Conservation (phyloP, 371 early-diverging fungal genomes). For the Haplosporangium sp. region DNA sequence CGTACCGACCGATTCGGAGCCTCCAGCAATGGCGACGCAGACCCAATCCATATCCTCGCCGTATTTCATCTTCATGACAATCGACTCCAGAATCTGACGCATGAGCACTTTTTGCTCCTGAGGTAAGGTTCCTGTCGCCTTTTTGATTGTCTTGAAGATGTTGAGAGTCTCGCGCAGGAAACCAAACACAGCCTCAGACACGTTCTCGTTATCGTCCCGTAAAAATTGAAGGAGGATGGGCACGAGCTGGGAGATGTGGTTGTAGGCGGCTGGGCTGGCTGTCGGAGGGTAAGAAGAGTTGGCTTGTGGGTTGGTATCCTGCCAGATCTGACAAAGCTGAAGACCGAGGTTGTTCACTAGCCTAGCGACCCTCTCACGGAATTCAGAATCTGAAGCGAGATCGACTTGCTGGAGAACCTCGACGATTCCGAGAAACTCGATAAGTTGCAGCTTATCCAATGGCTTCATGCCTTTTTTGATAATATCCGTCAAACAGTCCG, state of each 20-base stretch:
- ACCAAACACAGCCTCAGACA: conserved; percentile 78
- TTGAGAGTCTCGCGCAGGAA: conserved; percentile 77
- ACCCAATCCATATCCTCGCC: conserved; percentile 85
- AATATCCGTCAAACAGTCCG: conserved; percentile 86
- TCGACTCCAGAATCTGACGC: conserved; percentile 74
- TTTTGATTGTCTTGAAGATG: conserved; percentile 66
- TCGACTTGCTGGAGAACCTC: conserved; percentile 65
- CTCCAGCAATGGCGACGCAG: conserved; percentile 56
- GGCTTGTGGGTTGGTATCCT: conserved; percentile 59
- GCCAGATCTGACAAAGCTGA: conserved; percentile 85
- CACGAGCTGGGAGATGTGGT: conserved; percentile 49
- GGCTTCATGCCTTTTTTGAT: conserved; percentile 94
- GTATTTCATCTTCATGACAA: conserved; percentile 91
- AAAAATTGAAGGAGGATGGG: conserved; percentile 52
- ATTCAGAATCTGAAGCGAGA: conserved; percentile 70
- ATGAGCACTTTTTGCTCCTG: conserved; percentile 78
- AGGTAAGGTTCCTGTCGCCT: conserved; percentile 66
- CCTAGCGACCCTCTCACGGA: conserved; percentile 85
- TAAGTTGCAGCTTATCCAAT: conserved; percentile 85
- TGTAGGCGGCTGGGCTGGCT: conserved; percentile 58
- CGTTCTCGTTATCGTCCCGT: conserved; percentile 85
- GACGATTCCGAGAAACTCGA: conserved; percentile 81
- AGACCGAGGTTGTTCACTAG: conserved; percentile 85
- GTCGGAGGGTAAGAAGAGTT: conserved; percentile 38
- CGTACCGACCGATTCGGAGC: conserved; percentile 42